phyloP scores from a whole-genome alignment of 495 filamentous ascomycete genomes.

The Lindgomyces ingoldianus region DNA sequence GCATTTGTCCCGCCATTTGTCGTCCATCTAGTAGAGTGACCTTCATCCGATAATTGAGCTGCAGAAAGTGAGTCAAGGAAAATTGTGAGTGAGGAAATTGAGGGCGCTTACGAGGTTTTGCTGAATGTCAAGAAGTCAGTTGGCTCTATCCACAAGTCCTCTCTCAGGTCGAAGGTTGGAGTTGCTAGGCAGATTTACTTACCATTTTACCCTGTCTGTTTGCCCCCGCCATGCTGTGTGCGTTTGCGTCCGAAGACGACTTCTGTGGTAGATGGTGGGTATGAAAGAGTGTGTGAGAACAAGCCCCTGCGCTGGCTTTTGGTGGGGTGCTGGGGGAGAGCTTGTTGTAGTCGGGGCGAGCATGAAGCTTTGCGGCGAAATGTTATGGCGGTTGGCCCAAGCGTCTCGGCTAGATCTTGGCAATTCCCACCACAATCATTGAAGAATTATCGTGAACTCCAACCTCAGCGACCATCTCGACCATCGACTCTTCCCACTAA shows the following conservation, averaged over 20 bases:
- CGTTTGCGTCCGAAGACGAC: slow-evolving; percentile 68
- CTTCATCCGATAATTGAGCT: slow-evolving; percentile 99
- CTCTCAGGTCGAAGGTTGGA: slow-evolving; percentile 40
- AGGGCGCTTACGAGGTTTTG: slow-evolving; percentile 85
- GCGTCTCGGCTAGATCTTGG: slow-evolving; percentile 6
- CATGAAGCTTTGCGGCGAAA: background rate
- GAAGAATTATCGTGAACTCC: slow-evolving; percentile 1
- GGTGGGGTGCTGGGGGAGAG: background rate
- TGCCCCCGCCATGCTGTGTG: slow-evolving; percentile 70
- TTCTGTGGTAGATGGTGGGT: slow-evolving; percentile 33
- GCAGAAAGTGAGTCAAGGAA: slow-evolving; percentile 42
- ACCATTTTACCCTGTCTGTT: slow-evolving; percentile 99
- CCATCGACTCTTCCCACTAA: slow-evolving; percentile 25
- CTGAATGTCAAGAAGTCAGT: slow-evolving; percentile 72
- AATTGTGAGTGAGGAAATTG: background rate
- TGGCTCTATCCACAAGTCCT: slow-evolving; percentile 61
- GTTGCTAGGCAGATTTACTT: slow-evolving; percentile 51
- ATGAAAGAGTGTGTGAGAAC: background rate
- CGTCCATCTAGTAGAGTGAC: slow-evolving; percentile 93
- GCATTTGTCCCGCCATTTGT: slow-evolving; percentile 95
- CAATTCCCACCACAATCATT: background rate
- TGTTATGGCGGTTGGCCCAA: background rate
- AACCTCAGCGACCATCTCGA: slow-evolving; percentile 17
- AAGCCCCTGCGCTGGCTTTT: slow-evolving; percentile 2
- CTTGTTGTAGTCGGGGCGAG: background rate